Evolutionary conservation across 495 filamentous ascomycete species (phyloP).

Genomic region (Massariosphaeria phaeospora): DNA sequence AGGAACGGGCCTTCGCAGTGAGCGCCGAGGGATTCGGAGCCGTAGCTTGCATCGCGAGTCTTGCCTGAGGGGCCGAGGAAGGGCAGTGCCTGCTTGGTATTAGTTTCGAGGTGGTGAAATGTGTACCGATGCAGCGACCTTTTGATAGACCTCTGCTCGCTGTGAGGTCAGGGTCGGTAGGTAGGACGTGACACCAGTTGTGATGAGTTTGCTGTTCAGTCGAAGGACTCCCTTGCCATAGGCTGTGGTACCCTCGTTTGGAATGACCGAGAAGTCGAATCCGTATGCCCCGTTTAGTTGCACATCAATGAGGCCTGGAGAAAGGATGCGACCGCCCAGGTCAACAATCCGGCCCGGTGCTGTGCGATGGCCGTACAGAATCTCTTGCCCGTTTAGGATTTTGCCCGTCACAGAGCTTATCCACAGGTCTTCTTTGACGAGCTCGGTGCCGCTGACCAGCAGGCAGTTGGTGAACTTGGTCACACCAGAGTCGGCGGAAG

Average conservation of each 20-base stretch:
- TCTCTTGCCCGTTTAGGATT: conserved; percentile 67
- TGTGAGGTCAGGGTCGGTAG: conserved; percentile 74
- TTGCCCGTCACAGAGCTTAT: conserved; percentile 69
- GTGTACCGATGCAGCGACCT: conserved; percentile 34
- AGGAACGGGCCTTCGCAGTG: conserved; percentile 85
- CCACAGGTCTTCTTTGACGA: conserved; percentile 73
- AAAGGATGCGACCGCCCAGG: conserved; percentile 70
- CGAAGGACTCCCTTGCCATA: conserved; percentile 63
- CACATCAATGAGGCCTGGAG: conserved; percentile 78
- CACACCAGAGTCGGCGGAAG: conserved; percentile 47
- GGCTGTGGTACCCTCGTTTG: conserved; percentile 54
- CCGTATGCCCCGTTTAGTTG: conserved; percentile 83
- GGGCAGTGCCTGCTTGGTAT: conserved; percentile 54
- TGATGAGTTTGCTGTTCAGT: conserved; percentile 62
- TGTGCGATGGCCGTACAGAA: conserved; percentile 66
- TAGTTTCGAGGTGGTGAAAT: neutral
- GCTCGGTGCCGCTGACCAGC: conserved; percentile 55
- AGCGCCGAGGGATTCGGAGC: conserved; percentile 75
- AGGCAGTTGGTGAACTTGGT: conserved; percentile 82
- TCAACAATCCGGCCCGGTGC: conserved; percentile 59
- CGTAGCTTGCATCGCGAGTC: conserved; percentile 51
- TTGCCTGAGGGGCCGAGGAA: conserved; percentile 64
- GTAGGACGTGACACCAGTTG: conserved; percentile 79
- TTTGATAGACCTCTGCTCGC: conserved; percentile 61
- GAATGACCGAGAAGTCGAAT: conserved; percentile 74